phyloP scores from a whole-genome alignment of 306 rosid genomes.

The Vigna nakashimae region DNA sequence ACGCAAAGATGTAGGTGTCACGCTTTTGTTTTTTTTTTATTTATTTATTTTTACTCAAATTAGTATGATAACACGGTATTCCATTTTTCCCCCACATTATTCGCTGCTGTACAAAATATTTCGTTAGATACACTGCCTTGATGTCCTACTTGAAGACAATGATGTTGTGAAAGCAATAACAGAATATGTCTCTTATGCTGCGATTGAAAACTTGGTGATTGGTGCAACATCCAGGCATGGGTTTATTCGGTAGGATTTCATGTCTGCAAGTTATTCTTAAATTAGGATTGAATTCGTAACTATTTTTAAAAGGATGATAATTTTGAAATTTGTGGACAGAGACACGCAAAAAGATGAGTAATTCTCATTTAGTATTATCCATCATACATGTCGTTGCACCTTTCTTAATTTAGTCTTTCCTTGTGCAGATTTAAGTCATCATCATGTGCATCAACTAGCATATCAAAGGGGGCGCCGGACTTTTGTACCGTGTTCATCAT shows the following conservation, averaged over 20 bases:
- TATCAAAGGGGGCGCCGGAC: constrained; percentile 80
- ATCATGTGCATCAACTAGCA: constrained; percentile 58
- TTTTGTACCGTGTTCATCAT: constrained; percentile 79
- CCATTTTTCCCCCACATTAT: neutral
- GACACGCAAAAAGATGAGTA: neutral
- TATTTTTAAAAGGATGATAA: neutral
- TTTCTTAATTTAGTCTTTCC: neutral
- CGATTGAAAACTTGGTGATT: constrained; percentile 79
- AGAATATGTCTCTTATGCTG: constrained; percentile 81
- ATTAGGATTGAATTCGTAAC: neutral
- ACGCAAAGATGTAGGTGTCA: constrained; percentile 70
- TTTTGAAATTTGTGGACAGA: neutral
- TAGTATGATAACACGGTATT: neutral
- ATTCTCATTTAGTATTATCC: neutral
- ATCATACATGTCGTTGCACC: neutral
- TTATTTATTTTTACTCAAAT: neutral
- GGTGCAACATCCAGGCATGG: constrained; percentile 87
- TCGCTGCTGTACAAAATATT: neutral
- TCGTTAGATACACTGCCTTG: constrained; percentile 82
- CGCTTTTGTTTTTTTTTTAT: neutral
- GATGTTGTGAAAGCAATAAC: constrained; percentile 80
- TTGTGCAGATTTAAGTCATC: constrained; percentile 66
- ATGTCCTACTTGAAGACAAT: constrained; percentile 80
- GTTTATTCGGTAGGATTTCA: constrained; percentile 71
- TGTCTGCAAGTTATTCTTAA: neutral